These are phyloP conservation scores for Tetrastigma voinierianum DNA, from an alignment of 164 flowering plant genomes.

Conservation along the genomic window DNA sequence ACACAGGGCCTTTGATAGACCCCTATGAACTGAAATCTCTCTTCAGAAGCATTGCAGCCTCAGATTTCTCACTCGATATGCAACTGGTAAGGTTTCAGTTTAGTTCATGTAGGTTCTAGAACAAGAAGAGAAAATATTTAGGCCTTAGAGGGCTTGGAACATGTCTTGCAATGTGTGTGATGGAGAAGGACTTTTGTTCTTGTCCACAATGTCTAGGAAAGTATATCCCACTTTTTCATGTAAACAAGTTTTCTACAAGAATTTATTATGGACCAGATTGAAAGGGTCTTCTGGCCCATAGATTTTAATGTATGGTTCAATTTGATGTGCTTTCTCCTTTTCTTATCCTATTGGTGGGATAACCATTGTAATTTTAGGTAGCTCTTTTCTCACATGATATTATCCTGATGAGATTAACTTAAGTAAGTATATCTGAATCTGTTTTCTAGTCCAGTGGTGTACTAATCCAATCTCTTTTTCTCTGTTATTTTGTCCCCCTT, in stretches of 20 bases:
- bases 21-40: not conserved
- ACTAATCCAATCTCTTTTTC: not conserved
- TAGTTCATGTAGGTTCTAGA: not conserved
- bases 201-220: not conserved
- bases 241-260: no score
- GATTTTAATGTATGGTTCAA: no score
- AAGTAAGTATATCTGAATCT: not conserved
- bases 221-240: no score
- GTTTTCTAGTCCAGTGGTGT: not conserved
- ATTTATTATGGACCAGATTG: no score
- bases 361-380: not conserved
- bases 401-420: not conserved
- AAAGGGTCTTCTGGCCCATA: no score
- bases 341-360: not conserved
- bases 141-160: not conserved
- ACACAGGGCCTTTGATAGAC: no score
- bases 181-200: not conserved
- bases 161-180: slow-evolving; percentile 2
- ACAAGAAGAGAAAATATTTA: not conserved
- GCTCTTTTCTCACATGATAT: not conserved
- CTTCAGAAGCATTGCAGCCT: not conserved
- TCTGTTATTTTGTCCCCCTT: not conserved
- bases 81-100: not conserved
- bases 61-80: not conserved
- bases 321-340: not conserved